These are phyloP conservation scores for Pseudonitzschia pungens DNA, from an alignment of 108 stramenopile genomes.

Conservation along the genomic window DNA sequence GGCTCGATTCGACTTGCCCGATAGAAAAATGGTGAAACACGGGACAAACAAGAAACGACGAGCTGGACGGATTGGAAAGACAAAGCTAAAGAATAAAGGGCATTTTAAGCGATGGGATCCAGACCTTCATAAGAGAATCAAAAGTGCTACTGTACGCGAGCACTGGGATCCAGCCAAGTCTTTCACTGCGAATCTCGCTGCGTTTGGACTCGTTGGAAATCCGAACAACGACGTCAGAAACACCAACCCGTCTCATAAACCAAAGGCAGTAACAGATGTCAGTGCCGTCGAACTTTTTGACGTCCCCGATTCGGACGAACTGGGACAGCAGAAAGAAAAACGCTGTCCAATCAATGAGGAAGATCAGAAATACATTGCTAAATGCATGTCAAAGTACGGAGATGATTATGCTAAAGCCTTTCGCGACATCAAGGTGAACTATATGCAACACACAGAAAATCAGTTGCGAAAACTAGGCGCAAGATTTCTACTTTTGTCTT, in stretches of 20 bases:
- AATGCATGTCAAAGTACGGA: conserved; percentile 71
- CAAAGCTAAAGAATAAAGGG: conserved; percentile 67
- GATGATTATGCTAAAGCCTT: conserved; percentile 70
- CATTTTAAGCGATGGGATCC: conserved; percentile 56
- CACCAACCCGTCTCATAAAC: neutral
- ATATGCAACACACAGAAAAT: conserved; percentile 76
- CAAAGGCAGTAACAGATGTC: conserved; percentile 7
- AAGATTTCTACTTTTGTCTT: conserved; percentile 58
- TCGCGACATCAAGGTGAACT: conserved; percentile 74
- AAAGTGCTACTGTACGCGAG: conserved; percentile 45
- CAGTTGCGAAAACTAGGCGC: conserved; percentile 73
- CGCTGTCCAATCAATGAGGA: conserved; percentile 54
- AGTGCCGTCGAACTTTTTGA: conserved; percentile 78
- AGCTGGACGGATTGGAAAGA: conserved; percentile 62
- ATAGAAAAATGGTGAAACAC: conserved; percentile 64
- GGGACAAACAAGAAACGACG: conserved; percentile 76
- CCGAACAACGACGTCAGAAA: conserved; percentile 50
- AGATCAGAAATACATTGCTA: conserved; percentile 77
- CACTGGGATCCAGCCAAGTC: conserved; percentile 74
- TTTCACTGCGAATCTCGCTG: conserved; percentile 57
- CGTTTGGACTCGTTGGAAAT: conserved; percentile 55
- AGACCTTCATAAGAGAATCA: conserved; percentile 48
- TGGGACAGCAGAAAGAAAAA: conserved; percentile 33
- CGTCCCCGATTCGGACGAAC: conserved; percentile 71
- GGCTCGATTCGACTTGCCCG: too few relatives aligned